These are phyloP conservation scores for Hibiscus syriacus DNA, from an alignment of 345 rosid species.

Conservation along the genomic window DNA sequence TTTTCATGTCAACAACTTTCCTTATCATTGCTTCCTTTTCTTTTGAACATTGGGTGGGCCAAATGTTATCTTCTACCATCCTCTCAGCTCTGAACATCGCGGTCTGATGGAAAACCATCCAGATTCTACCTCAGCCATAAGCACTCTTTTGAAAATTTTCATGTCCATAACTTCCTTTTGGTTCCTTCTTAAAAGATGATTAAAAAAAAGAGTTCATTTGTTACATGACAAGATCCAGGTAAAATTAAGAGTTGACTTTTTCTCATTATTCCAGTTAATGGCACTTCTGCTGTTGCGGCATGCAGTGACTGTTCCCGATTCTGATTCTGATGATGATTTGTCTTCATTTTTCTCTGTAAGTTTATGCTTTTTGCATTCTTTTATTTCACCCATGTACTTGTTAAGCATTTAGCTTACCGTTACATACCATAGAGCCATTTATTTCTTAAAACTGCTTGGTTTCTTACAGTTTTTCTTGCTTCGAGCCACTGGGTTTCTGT, in stretches of 20 bases:
- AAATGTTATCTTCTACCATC: neutral
- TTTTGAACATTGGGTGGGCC: neutral
- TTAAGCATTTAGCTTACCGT: neutral
- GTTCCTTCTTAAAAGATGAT: neutral
- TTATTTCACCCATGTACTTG: neutral
- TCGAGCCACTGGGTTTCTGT: slow-evolving; percentile 72
- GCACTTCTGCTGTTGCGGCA: slow-evolving; percentile 75
- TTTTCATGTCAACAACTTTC: slow-evolving; percentile 1
- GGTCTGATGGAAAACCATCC: neutral
- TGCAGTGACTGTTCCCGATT: slow-evolving; percentile 60
- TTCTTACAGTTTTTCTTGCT: slow-evolving; percentile 67
- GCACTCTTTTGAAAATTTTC: slow-evolving; percentile 1
- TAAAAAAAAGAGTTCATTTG: neutral
- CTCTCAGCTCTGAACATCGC: neutral
- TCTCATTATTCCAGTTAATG: slow-evolving; percentile 45
- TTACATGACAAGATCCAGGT: neutral
- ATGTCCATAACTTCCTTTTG: neutral
- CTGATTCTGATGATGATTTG: slow-evolving; percentile 61
- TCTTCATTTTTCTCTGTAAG: slow-evolving; percentile 77
- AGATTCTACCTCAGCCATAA: neutral
- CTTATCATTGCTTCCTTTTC: too few species aligned
- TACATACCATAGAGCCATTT: neutral
- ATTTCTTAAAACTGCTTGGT: slow-evolving; percentile 4
- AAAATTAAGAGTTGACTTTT: neutral
- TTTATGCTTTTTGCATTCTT: slow-evolving; percentile 5